Evolutionary conservation across 345 rosid species (phyloP), one percentile per base, ranked within the genome.

Genomic region (Kandelia obovata): DNA sequence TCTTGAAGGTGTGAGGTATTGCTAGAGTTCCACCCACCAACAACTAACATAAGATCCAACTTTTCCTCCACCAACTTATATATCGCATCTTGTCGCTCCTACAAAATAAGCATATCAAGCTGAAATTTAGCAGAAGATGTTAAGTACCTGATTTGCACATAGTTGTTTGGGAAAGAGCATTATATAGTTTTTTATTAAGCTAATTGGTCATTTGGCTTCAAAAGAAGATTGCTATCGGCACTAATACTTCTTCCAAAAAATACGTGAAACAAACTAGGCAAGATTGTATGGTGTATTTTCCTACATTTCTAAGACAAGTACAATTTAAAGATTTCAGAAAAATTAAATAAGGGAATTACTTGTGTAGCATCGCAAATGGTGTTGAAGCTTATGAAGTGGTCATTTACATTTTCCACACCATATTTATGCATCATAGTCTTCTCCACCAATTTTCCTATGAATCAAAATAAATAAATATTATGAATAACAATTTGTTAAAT

Each of bases 1-100:
- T 95, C 97, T 73, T 95, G 99, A 82, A 95, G 96, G 80, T 95
- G 99, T 30, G 99, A 95, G 21, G 99, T 95, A 84, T 95, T 95
- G 78, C 99, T 95, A 9, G 99, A 95, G 79, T 95, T 95, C 96
- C 97, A 92, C 28, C 99, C 99, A 23, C 99, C 99, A 4, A 95
- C 86, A 0, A 95, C 99, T 78, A 95, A 74, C 73, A 95, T 87
- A 68, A 92, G 91, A 76, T 95, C 97, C 53, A 90, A 23, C 75
- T 90, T 88, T 32, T 92, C 93, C 66, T 90, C 96, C 64, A 95
- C 97, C 72, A 95, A 66, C 77, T 92, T 89, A 73, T 80, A 92
- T 83, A 95, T 95, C 74, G 99, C 99, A 73, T 95, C 96, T 83
- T 95, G 99, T 64, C 99, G 77, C 79, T 90, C 99, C 96, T 95